These are phyloP conservation scores for Exophiala phaeomuriformis DNA, from an alignment of 2,329 filamentous ascomycete species.

Conservation along the genomic window DNA sequence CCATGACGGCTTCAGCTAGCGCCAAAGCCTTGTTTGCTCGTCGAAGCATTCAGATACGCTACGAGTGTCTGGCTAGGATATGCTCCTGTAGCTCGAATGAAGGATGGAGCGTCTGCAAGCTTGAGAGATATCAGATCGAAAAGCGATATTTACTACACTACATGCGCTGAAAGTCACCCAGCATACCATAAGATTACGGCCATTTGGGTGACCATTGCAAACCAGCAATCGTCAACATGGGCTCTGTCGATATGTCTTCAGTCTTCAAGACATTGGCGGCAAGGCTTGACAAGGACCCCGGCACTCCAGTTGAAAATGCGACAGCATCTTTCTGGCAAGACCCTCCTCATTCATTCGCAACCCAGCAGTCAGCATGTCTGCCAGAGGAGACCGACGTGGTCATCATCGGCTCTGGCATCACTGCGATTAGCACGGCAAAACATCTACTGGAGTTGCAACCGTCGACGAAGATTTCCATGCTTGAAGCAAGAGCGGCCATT, in stretches of 20 bases:
- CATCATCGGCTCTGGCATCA: constrained; percentile 36
- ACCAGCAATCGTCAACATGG: too few species aligned
- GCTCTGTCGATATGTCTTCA: not conserved
- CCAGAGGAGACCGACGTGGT: constrained; percentile 29
- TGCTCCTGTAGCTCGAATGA: too few species aligned
- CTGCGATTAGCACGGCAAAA: constrained; percentile 31
- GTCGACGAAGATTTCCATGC: constrained; percentile 28
- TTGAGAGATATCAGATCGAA: too few species aligned
- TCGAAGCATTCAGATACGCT: too few species aligned
- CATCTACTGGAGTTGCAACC: constrained; percentile 30
- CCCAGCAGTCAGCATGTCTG: constrained; percentile 21
- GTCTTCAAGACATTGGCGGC: constrained; percentile 11
- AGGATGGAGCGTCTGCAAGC: too few species aligned
- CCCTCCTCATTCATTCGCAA: constrained; percentile 27
- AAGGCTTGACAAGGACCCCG: constrained; percentile 29
- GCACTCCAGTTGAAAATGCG: constrained; percentile 33
- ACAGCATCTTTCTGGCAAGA: constrained; percentile 34
- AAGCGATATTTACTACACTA: too few species aligned
- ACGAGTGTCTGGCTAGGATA: too few species aligned
- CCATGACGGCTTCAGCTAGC: not conserved
- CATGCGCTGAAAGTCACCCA: too few species aligned
- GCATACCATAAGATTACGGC: too few species aligned
- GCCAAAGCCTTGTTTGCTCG: not conserved
- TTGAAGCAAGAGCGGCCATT: constrained; percentile 34
- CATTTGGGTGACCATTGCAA: too few species aligned